A percentile compares a stretch with the other conserved stretches of the same genome.
These are phyloP conservation scores for Pseudogymnoascus sp. DNA, from an alignment of 2,329 filamentous ascomycete species.

Conservation along the genomic window DNA sequence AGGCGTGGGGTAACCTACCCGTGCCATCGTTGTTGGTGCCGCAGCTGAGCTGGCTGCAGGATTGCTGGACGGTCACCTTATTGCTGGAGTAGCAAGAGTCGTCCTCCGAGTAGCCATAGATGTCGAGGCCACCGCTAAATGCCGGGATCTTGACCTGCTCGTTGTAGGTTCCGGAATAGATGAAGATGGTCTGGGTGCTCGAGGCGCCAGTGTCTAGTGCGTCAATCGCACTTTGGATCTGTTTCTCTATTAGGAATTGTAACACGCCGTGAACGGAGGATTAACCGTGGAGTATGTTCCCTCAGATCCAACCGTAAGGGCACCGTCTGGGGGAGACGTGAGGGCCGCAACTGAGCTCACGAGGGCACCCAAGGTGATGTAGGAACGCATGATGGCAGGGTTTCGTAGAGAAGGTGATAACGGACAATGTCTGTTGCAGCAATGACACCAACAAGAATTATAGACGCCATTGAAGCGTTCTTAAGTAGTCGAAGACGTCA, in stretches of 20 bases:
- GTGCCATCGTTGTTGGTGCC: constrained; percentile 35
- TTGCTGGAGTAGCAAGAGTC: constrained; percentile 40
- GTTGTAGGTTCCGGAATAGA: constrained; percentile 46
- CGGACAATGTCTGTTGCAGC: background rate
- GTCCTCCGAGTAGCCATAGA: constrained; percentile 46
- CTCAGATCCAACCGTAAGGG: constrained; percentile 36
- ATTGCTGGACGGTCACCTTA: constrained; percentile 38
- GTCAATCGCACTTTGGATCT: constrained; percentile 42
- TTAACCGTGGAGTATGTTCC: constrained; percentile 36
- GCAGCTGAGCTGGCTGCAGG: constrained; percentile 31
- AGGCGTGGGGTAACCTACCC: background rate
- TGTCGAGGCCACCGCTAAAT: constrained; percentile 39
- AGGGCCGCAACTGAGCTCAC: constrained; percentile 21
- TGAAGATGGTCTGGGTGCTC: constrained; percentile 44
- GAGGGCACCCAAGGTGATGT: constrained; percentile 20
- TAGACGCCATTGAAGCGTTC: background rate
- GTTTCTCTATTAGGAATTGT: background rate
- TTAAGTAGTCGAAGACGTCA: background rate
- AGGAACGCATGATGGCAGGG: constrained; percentile 19
- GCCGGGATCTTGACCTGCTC: constrained; percentile 47
- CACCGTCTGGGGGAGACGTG: constrained; percentile 38
- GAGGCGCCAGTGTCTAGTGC: constrained; percentile 39
- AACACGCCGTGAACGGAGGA: background rate
- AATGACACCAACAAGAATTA: background rate
- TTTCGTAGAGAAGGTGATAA: background rate